These are phyloP conservation scores for Aulographum hederae DNA, from an alignment of 2,329 filamentous ascomycete species.

Conservation along the genomic window DNA sequence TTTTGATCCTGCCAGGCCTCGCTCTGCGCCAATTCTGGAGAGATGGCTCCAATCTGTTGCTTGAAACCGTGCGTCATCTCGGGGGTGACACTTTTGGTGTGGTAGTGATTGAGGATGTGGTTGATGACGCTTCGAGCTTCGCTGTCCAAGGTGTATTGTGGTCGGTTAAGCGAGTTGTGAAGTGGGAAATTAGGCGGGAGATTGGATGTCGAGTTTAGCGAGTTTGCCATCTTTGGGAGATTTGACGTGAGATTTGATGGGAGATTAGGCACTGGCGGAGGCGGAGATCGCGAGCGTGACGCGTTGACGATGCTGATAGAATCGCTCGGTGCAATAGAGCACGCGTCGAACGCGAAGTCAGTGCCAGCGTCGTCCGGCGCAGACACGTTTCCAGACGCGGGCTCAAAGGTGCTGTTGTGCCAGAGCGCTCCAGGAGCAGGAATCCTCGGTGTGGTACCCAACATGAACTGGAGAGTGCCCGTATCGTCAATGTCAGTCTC, in stretches of 20 bases:
- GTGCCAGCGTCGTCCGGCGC: slow-evolving; percentile 12
- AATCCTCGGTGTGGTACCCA: slow-evolving; percentile 26
- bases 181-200: slow-evolving; percentile 8
- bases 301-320: slow-evolving; percentile 17
- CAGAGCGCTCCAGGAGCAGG: slow-evolving; percentile 12
- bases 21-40: slow-evolving; percentile 33
- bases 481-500: slow-evolving; percentile 23
- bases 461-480: slow-evolving; percentile 38
- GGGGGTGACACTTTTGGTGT: slow-evolving; percentile 18
- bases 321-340: slow-evolving; percentile 17
- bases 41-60: slow-evolving; percentile 25
- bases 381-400: slow-evolving; percentile 4
- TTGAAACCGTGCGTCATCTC: slow-evolving; percentile 20
- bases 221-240: slow-evolving; percentile 6
- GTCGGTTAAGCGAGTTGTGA: slow-evolving; percentile 1
- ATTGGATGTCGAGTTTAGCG: slow-evolving; percentile 11
- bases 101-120: slow-evolving; percentile 21
- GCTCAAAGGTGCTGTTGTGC: slow-evolving; percentile 2
- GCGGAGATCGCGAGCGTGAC: no score
- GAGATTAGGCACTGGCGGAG: no score
- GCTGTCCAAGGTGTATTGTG: slow-evolving; percentile 17
- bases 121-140: slow-evolving; percentile 25
- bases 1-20: slow-evolving; percentile 35
- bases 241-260: no score
- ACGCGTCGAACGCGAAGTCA: no score